Percentiles rank a stretch among this genome's conserved stretches.
Evolutionary conservation across 2,329 filamentous ascomycete genomes (phyloP).

Genomic region (Byssothecium circinans): DNA sequence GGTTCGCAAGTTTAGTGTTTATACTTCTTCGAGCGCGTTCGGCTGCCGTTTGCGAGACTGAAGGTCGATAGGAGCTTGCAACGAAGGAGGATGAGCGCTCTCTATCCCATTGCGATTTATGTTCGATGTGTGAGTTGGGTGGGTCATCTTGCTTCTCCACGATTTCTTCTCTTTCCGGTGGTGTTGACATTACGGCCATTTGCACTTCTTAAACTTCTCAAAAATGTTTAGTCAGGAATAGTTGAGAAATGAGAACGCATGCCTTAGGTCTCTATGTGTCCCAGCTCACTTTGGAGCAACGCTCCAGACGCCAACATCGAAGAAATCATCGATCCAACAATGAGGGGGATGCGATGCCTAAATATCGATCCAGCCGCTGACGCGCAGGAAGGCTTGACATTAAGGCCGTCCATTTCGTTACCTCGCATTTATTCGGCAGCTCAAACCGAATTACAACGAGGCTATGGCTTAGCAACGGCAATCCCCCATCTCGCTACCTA

Average conservation of each 20-base stretch:
- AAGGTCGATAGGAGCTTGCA: conserved; percentile 17
- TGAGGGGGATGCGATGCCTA: not conserved
- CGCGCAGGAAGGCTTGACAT: not conserved
- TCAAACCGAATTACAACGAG: not conserved
- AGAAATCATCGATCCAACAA: not conserved
- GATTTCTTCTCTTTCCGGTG: conserved; percentile 1
- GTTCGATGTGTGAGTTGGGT: conserved; percentile 15
- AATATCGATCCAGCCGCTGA: conserved; percentile 5
- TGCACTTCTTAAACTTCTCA: not conserved
- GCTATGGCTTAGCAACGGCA: not conserved
- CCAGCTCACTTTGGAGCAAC: not conserved
- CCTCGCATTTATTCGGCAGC: not conserved
- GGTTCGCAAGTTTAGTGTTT: conserved; percentile 57
- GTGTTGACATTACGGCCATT: not conserved
- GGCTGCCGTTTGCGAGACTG: conserved; percentile 39
- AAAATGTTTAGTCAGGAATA: not conserved
- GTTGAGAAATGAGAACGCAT: not conserved
- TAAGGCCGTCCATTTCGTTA: conserved; percentile 3
- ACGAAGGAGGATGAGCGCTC: not conserved
- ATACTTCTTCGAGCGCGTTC: conserved; percentile 39
- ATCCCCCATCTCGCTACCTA: too few relatives aligned
- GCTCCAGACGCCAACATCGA: not conserved
- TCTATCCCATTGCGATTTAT: conserved; percentile 10
- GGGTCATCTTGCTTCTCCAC: conserved; percentile 11
- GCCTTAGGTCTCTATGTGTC: not conserved